Percentiles rank a stretch among this genome's conserved stretches.
phyloP scores from a whole-genome alignment of 140 eudicot species.

The Ambrosia hybrid region DNA sequence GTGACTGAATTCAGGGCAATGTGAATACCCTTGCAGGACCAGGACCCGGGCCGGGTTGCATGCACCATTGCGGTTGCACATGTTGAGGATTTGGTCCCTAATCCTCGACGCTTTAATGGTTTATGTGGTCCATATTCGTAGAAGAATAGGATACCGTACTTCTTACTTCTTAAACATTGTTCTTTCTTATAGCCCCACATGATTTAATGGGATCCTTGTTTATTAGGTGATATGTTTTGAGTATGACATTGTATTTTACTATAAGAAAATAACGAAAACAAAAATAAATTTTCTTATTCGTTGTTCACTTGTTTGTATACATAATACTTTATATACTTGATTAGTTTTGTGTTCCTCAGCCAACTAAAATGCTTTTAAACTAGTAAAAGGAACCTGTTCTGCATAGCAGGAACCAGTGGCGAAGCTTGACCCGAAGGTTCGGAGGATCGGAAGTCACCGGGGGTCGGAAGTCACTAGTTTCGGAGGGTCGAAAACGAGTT shows the following conservation, averaged over 20 bases:
- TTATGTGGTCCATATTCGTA: conserved; percentile 26
- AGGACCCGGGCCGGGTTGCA: conserved; percentile 31
- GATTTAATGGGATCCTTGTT: conserved; percentile 7
- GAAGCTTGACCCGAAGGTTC: too few species aligned
- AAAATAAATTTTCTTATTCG: not conserved
- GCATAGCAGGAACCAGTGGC: too few species aligned
- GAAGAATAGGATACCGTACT: conserved; percentile 39
- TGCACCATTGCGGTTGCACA: conserved; percentile 35
- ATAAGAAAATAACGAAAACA: not conserved
- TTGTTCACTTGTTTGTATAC: too few species aligned
- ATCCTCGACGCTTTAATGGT: conserved; percentile 30
- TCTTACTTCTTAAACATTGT: conserved; percentile 30
- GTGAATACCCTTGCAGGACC: conserved; percentile 36
- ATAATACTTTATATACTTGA: too few species aligned
- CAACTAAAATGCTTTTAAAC: too few species aligned
- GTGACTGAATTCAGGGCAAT: conserved; percentile 25
- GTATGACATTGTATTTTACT: not conserved
- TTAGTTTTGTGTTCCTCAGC: too few species aligned
- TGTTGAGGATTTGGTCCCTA: conserved; percentile 30
- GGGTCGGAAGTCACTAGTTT: too few species aligned
- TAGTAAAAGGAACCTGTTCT: too few species aligned
- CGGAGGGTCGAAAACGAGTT: too few species aligned
- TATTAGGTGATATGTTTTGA: conserved; percentile 12
- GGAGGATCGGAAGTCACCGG: too few species aligned
- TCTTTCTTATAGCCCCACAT: conserved; percentile 34